Conservation (phyloP, 192 early-diverging fungal species). For the Diversispora epigaea region DNA sequence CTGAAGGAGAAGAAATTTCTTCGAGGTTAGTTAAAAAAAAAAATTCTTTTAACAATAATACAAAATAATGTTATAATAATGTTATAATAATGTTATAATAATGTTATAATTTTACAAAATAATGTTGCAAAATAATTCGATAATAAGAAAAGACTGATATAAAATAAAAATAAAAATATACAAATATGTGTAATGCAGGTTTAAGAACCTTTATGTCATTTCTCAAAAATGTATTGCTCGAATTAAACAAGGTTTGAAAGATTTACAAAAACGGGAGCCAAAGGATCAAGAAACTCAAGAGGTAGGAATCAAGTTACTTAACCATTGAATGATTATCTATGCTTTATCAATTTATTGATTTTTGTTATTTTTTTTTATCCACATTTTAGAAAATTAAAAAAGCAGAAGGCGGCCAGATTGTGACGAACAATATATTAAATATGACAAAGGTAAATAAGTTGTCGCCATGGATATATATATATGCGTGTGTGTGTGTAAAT, state of each 20-base stretch:
- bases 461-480: no score
- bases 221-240: neutral
- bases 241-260: constrained; percentile 19
- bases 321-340: neutral
- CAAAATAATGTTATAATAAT: neutral
- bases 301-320: neutral
- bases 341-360: neutral
- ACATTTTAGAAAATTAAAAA: constrained; percentile 23
- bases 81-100: neutral
- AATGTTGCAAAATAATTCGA: no score
- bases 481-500: no score
- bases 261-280: constrained; percentile 12
- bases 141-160: no score
- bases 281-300: constrained; percentile 24
- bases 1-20: constrained; percentile 7
- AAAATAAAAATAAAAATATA: no score
- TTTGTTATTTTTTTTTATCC: neutral
- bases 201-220: constrained; percentile 2
- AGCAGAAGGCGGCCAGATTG: neutral
- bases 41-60: neutral
- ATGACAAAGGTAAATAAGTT: constrained; percentile 25
- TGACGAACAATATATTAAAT: constrained; percentile 18
- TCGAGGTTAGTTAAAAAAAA: constrained; percentile 12
- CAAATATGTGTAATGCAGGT: neutral
- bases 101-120: no score